phyloP scores from a whole-genome alignment of 805 yeast species.

The Komagataella phaffii region DNA sequence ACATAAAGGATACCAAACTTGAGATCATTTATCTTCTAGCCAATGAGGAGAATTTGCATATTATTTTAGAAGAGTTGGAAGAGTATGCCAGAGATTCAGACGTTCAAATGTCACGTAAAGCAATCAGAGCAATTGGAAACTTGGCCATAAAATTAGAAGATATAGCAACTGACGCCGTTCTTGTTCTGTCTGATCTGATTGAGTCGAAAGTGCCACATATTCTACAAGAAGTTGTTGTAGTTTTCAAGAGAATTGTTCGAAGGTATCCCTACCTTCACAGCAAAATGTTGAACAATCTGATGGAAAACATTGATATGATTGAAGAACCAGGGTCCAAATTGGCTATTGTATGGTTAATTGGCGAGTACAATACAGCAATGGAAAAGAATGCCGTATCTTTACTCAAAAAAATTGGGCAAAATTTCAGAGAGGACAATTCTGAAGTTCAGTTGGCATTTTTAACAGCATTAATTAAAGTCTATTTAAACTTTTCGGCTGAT shows the following conservation, averaged over 20 bases:
- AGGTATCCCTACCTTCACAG: conserved; percentile 52
- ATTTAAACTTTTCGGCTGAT: conserved; percentile 34
- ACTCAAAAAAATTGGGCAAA: conserved; percentile 26
- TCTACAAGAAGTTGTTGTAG: conserved; percentile 69
- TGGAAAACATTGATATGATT: conserved; percentile 32
- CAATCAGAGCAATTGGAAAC: conserved; percentile 83
- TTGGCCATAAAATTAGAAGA: conserved; percentile 62
- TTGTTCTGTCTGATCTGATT: conserved; percentile 42
- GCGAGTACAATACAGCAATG: conserved; percentile 47
- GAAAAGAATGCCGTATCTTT: conserved; percentile 22
- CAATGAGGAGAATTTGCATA: conserved; percentile 39
- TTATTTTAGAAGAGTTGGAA: conserved; percentile 61
- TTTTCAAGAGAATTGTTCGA: conserved; percentile 63
- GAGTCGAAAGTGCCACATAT: conserved; percentile 58
- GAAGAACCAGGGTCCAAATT: conserved; percentile 72
- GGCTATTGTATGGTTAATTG: conserved; percentile 75
- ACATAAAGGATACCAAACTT: conserved; percentile 79
- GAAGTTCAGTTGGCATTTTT: conserved; percentile 66
- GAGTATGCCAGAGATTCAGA: conserved; percentile 86
- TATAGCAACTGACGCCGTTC: conserved; percentile 53
- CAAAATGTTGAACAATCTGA: conserved; percentile 27
- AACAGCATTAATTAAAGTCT: conserved; percentile 63
- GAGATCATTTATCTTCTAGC: conserved; percentile 80
- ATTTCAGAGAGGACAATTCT: conserved; percentile 48
- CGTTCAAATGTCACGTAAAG: conserved; percentile 73